Conservation (phyloP, 176 grass and related monocot genomes). For the Oryza officinalis region DNA sequence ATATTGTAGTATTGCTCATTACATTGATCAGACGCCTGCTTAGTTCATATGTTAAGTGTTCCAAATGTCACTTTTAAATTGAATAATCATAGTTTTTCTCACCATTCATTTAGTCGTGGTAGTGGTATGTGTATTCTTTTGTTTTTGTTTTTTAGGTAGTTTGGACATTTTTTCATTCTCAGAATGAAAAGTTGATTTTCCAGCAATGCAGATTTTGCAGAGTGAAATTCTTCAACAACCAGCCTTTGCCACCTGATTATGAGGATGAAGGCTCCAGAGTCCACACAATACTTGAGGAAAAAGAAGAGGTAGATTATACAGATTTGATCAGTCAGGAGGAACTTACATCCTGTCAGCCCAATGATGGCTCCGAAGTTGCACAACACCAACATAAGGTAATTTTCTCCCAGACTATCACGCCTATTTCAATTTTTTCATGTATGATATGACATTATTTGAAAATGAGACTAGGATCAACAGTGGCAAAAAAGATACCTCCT, state of each 20-base stretch:
- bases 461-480: conserved; percentile 11
- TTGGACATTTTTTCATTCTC: conserved; percentile 19
- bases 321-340: conserved; percentile 48
- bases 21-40: neutral
- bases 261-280: too few species aligned
- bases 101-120: neutral
- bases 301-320: conserved; percentile 12
- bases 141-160: neutral
- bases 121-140: neutral
- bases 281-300: too few species aligned
- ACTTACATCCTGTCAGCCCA: too few species aligned
- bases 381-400: conserved; percentile 46
- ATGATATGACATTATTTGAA: conserved; percentile 15
- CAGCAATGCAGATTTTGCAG: neutral
- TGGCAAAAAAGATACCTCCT: neutral
- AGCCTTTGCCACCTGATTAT: too few species aligned
- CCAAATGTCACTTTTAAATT: conserved; percentile 1
- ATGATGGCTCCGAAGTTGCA: too few species aligned
- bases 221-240: too few species aligned
- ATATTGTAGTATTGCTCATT: neutral
- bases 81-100: neutral
- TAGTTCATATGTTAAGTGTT: neutral
- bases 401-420: neutral
- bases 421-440: conserved; percentile 13
- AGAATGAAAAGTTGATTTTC: neutral